Percentiles rank a stretch among this genome's conserved stretches.
Evolutionary conservation across 305 asterid species (phyloP).

Genomic region (Fraxinus baroniana): DNA sequence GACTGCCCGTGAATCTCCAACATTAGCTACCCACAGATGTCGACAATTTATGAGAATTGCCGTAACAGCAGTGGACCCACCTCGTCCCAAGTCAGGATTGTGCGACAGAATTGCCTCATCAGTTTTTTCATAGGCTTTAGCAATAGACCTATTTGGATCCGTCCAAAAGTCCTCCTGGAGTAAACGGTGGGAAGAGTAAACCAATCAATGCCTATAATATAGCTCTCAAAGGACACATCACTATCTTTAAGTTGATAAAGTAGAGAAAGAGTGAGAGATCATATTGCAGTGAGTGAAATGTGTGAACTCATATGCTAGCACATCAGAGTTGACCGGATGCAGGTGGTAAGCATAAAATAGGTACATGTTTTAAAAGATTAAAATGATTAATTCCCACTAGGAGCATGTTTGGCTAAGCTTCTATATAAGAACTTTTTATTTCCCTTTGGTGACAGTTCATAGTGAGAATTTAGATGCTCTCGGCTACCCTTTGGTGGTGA

Average conservation of each 20-base stretch:
- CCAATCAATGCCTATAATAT: neutral
- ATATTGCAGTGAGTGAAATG: neutral
- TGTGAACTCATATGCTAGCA: neutral
- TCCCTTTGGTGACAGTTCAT: neutral
- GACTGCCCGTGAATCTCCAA: slow-evolving; percentile 62
- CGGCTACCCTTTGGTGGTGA: neutral
- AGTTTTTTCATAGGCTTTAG: slow-evolving; percentile 83
- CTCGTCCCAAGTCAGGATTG: slow-evolving; percentile 44
- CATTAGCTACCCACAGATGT: slow-evolving; percentile 49
- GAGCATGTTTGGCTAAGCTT: slow-evolving; percentile 2
- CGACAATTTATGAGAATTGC: slow-evolving; percentile 43
- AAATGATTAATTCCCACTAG: neutral
- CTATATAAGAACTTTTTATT: neutral
- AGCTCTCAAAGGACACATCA: neutral
- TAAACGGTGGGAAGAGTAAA: slow-evolving; percentile 1
- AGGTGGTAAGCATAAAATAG: neutral
- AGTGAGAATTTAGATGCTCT: neutral
- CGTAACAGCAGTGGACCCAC: slow-evolving; percentile 59
- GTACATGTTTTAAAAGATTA: neutral
- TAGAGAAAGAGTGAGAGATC: neutral
- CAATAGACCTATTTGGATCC: slow-evolving; percentile 70
- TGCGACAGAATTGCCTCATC: slow-evolving; percentile 90
- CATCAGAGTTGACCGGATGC: neutral
- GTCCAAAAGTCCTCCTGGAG: slow-evolving; percentile 79
- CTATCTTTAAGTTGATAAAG: neutral